These are phyloP conservation scores for Mortierella sp. DNA, from an alignment of 371 early-diverging fungal genomes.

Conservation along the genomic window DNA sequence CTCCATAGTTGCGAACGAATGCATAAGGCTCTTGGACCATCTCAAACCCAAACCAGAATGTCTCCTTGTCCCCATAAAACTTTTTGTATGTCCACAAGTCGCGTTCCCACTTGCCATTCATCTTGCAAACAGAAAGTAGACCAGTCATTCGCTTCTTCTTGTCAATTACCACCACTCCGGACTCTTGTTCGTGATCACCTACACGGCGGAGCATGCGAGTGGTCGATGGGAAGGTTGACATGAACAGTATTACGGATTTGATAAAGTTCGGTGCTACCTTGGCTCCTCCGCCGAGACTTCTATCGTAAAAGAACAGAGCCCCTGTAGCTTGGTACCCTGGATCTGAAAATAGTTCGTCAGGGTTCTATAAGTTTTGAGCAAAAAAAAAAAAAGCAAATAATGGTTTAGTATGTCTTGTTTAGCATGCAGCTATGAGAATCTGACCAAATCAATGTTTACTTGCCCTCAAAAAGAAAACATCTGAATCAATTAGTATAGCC, in stretches of 20 bases:
- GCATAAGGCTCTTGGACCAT: constrained; percentile 69
- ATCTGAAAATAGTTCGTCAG: constrained; percentile 70
- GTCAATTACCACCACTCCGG: constrained; percentile 74
- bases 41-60: constrained; percentile 71
- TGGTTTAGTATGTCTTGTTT: too few relatives aligned
- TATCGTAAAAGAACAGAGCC: constrained; percentile 76
- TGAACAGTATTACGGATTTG: too few relatives aligned
- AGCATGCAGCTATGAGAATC: too few relatives aligned
- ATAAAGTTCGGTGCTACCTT: constrained; percentile 56
- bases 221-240: constrained; percentile 61
- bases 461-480: constrained; percentile 78
- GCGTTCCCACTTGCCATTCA: constrained; percentile 68
- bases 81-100: constrained; percentile 63
- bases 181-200: constrained; percentile 74
- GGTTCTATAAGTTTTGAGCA: too few relatives aligned
- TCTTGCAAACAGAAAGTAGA: constrained; percentile 68
- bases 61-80: constrained; percentile 70
- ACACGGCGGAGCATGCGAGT: constrained; percentile 65
- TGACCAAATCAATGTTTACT: too few relatives aligned
- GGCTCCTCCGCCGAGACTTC: constrained; percentile 64
- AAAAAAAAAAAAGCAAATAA: too few relatives aligned
- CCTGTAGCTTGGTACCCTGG: constrained; percentile 70
- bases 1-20: constrained; percentile 64
- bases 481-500: constrained; percentile 85
- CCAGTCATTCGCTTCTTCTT: constrained; percentile 66